These are phyloP conservation scores for Aureoboletus auriporus DNA, from an alignment of 768 basidiomycete genomes.

Conservation along the genomic window DNA sequence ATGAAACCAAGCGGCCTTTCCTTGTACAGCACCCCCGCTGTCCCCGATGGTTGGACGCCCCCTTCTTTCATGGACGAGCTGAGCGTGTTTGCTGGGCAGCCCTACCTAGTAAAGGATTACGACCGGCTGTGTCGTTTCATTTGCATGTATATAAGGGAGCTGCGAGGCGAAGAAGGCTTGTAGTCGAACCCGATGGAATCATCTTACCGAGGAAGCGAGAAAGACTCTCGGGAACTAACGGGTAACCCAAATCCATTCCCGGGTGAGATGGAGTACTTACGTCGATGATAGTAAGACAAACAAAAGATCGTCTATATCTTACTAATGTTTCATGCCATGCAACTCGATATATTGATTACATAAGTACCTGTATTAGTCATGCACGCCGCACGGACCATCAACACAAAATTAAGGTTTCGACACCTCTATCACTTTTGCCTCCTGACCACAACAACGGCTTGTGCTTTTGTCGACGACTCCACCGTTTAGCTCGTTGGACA, in stretches of 20 bases:
- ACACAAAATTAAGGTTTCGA: constrained; percentile 32
- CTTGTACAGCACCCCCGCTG: constrained; percentile 18
- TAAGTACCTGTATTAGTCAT: constrained; percentile 14
- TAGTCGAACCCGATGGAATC: constrained; percentile 15
- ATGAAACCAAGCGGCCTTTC: constrained; percentile 10
- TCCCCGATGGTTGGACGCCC: constrained; percentile 15
- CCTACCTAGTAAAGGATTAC: constrained; percentile 35
- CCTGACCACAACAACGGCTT: constrained; percentile 37
- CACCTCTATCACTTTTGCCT: constrained; percentile 11
- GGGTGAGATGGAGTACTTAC: no score
- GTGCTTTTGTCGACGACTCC: constrained; percentile 92
- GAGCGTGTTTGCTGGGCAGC: constrained; percentile 43
- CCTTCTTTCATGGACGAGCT: constrained; percentile 27
- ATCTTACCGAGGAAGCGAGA: constrained; percentile 12
- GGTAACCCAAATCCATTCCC: no score
- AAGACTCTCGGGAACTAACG: no score
- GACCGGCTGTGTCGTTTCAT: constrained; percentile 32
- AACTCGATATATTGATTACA: no score
- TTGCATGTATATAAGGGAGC: constrained; percentile 36
- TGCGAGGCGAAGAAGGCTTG: constrained; percentile 43
- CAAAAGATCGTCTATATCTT: no score
- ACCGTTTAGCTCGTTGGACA: constrained; percentile 87
- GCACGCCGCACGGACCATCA: constrained; percentile 46
- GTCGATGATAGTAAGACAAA: no score
- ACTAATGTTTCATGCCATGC: no score